Base-by-base conservation (phyloP, 805 yeast species). In the Sugiyamaella americana region DNA sequence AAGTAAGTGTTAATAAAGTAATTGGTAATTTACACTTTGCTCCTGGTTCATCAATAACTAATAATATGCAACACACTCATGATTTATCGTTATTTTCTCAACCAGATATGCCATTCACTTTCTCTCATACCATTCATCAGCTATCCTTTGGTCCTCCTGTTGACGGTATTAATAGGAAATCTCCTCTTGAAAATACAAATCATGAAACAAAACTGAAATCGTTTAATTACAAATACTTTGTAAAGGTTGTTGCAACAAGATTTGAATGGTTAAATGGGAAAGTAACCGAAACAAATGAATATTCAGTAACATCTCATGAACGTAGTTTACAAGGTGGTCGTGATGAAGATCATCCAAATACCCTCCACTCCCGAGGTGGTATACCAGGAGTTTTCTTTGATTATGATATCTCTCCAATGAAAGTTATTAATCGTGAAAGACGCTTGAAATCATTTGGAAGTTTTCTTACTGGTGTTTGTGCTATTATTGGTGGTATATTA, bases 21-120 rank as follows among this genome's bases (percentile, higher is more conserved):
- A 81, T 84, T 19, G 98, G 98, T 41, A 84, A 87, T 59, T 68
- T 93, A 52, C 98, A 93, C 69, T 88, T 93, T 73, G 96, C 97
- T 1, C 98, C 98, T 3, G 98, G 98, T 36, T 79, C 84, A 21
- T 80, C 94, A 1, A 73, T 72, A 58, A 64, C 67, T 48, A 65
- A 68, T 6, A 79, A 78, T 16, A 73, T 74, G 43, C 54, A 49
- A 41, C 98, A 93, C 63, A 73, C 78, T 49, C 98, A 93, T 68
- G 98, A 93, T 61, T 65, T 84, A 46, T 83, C 95, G 5, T 71
- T 87, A 44, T 93, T 76, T 66, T 68, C 69, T 24, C 71, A 78
- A 52, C 71, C 74, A 50, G 64, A 65, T 1, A 74, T 73, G 47
- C 77, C 76, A 50, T 80, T 85, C 64, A 77, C 84, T 51, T 84